Evolutionary conservation across 2,329 filamentous ascomycete species (phyloP).

Genomic region (Aspergillus viridinutans): DNA sequence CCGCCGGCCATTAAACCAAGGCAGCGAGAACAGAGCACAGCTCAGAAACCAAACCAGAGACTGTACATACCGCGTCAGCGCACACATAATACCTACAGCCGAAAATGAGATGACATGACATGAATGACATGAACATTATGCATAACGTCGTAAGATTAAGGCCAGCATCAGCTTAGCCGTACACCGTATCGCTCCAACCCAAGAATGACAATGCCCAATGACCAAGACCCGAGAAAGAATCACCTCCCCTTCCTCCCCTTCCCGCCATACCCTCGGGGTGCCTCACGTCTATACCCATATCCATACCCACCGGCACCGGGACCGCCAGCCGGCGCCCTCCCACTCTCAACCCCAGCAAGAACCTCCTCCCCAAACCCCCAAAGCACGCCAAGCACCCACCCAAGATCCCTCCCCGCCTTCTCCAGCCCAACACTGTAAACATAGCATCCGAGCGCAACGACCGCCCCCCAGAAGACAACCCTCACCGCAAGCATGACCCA

Average conservation of each 20-base stretch:
- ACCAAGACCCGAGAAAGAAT: background rate
- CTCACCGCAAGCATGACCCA: slow-evolving; percentile 66
- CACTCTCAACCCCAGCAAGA: slow-evolving; percentile 35
- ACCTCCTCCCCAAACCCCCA: slow-evolving; percentile 60
- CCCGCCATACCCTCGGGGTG: too few relatives aligned
- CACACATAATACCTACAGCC: background rate
- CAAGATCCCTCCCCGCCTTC: slow-evolving; percentile 29
- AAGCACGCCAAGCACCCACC: slow-evolving; percentile 60
- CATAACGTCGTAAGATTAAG: background rate
- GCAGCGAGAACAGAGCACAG: background rate
- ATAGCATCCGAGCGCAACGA: slow-evolving; percentile 53
- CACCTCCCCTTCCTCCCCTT: slow-evolving; percentile 48
- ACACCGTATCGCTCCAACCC: background rate
- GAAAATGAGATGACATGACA: background rate
- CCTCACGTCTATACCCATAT: slow-evolving; percentile 39
- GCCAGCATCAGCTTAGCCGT: background rate
- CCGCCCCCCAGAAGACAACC: slow-evolving; percentile 59
- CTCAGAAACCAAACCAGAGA: background rate
- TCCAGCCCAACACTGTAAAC: slow-evolving; percentile 46
- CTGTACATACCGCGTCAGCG: background rate
- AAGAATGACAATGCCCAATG: background rate
- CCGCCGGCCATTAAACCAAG: too few relatives aligned
- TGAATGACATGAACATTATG: background rate
- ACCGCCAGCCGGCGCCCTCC: background rate
- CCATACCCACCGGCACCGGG: slow-evolving; percentile 37